phyloP scores from a whole-genome alignment of 768 basidiomycete genomes.

The Atractiella rhizophila region DNA sequence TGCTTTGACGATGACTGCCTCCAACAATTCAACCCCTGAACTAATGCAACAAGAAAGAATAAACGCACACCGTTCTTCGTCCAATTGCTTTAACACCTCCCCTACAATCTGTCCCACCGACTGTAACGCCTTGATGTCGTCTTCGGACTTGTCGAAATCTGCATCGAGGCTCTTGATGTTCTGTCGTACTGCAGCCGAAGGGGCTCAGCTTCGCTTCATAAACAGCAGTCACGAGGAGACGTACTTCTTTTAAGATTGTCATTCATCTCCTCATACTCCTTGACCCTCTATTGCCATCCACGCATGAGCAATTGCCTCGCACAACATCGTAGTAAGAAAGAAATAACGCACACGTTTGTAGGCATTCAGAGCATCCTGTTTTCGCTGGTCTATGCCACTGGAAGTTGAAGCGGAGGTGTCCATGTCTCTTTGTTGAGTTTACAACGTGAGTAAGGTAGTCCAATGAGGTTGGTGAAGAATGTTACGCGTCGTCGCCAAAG shows the following conservation, averaged over 20 bases:
- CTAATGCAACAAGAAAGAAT: background rate
- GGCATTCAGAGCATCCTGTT: no score
- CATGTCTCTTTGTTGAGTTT: no score
- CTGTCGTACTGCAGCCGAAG: slow-evolving; percentile 42
- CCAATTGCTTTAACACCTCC: slow-evolving; percentile 94
- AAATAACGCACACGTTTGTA: no score
- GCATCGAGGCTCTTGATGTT: slow-evolving; percentile 71
- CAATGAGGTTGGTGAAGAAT: no score
- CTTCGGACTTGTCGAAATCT: slow-evolving; percentile 80
- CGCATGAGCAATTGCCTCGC: no score
- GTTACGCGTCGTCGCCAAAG: no score
- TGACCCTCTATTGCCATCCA: slow-evolving; percentile 64
- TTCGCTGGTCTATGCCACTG: no score
- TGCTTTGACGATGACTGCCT: slow-evolving; percentile 79
- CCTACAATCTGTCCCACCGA: slow-evolving; percentile 97
- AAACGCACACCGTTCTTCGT: slow-evolving; percentile 77
- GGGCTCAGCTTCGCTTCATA: background rate
- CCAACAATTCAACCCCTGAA: background rate
- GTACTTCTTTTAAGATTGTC: slow-evolving; percentile 70
- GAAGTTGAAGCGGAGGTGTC: no score
- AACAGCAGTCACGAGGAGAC: slow-evolving; percentile 17
- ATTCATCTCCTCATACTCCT: slow-evolving; percentile 60
- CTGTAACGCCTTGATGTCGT: slow-evolving; percentile 96
- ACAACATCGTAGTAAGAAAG: no score
- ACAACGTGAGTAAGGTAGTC: no score